Evolutionary conservation across 192 early-diverging fungal species (phyloP), one percentile per base, ranked within the genome.

Genomic region (Podila verticillata): DNA sequence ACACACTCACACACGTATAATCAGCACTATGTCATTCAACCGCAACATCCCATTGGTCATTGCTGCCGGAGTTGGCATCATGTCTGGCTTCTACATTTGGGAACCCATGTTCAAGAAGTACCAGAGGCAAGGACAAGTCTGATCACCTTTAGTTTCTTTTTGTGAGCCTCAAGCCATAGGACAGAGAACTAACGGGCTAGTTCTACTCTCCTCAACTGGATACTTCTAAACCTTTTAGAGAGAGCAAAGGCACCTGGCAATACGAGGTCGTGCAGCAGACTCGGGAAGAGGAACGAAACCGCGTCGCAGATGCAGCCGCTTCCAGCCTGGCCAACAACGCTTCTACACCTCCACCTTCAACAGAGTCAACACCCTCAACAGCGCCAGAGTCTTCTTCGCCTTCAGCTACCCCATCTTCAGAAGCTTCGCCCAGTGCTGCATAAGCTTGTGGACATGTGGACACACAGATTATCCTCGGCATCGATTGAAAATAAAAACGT

Each of bases 61-160:
- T 24, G 77, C 77, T 32, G 57, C 61, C 29, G 69, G 69, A 7
- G 66, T 80, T 34, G 77, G 77, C 39, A 61, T 80, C 32, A 58
- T 80, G 64, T 80, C 77, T 30, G 77, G 77, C 13, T 64, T 64
- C 13, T 80, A 80, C 65, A 72, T 80, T 32, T 80, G 77, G 77
- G 70, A 80, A 30, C 77, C 77, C 61, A 61, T 56, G 34, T 66
- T 80, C 65, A 72, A 72, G 51, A 68, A 72, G 32, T 80, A 80
- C 32, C 69, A 80, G 51, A 80, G 66, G 77, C 72, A 72, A 26
- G 20, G 12, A 59, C 26, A 17, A 19, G 57, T 26, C 34, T 22
- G 30, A 26, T 57, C 56, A 10, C 35, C 24, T 12, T 0, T 17
- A 39, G 1, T 44, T 44, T 44, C 1, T 2, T 15, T 4, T 44